A percentile compares a stretch with the other conserved stretches of the same genome.
These are phyloP conservation scores for Trichoderma erinaceum DNA, from an alignment of 495 filamentous ascomycete genomes.

Conservation along the genomic window DNA sequence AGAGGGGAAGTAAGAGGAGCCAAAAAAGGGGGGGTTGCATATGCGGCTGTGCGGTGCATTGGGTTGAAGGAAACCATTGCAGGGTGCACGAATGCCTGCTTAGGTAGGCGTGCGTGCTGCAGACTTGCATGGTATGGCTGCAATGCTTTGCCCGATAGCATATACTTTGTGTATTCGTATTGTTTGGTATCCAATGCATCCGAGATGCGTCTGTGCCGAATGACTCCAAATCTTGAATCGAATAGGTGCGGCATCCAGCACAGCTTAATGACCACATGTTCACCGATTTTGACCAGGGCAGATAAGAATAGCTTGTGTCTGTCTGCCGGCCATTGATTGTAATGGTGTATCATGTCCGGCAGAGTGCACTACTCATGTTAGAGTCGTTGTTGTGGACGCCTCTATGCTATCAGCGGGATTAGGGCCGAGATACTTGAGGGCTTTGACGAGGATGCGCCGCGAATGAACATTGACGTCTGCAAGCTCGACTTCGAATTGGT, in stretches of 20 bases:
- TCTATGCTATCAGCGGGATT: background rate
- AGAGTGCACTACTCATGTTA: background rate
- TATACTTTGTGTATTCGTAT: too few species aligned
- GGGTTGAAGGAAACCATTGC: background rate
- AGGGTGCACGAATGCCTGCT: background rate
- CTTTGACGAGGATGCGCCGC: conserved; percentile 46
- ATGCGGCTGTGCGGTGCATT: conserved; percentile 7
- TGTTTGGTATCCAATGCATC: too few species aligned
- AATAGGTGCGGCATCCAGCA: too few species aligned
- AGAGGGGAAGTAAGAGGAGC: background rate
- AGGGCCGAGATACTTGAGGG: conserved; percentile 23
- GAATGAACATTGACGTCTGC: conserved; percentile 48
- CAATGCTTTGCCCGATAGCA: too few species aligned
- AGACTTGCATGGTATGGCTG: background rate
- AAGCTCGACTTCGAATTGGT: conserved; percentile 56
- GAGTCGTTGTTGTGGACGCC: background rate
- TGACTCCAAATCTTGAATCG: too few species aligned
- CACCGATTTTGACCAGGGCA: too few species aligned
- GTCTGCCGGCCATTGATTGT: background rate
- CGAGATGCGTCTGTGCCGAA: too few species aligned
- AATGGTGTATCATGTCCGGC: background rate
- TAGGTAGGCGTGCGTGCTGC: background rate
- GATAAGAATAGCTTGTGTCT: too few species aligned
- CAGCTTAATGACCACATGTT: too few species aligned
- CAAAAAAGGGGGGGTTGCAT: conserved; percentile 9